These are phyloP conservation scores for Solioccasus polychromus DNA, from an alignment of 768 basidiomycete genomes.

Conservation along the genomic window DNA sequence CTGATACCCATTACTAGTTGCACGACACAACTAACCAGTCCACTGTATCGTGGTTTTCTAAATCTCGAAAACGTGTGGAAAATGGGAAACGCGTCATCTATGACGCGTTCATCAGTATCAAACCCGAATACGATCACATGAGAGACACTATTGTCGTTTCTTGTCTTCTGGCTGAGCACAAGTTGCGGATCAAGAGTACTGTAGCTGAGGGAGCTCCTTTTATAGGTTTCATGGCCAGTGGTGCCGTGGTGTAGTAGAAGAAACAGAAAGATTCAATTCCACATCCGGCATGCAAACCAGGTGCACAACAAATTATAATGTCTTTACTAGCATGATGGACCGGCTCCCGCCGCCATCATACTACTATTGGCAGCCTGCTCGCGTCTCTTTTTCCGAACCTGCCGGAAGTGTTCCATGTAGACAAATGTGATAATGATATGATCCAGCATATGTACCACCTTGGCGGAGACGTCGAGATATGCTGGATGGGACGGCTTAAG, in stretches of 20 bases:
- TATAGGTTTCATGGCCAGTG: not conserved
- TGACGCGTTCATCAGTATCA: conserved; percentile 3
- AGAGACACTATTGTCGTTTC: not conserved
- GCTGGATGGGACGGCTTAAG: conserved; percentile 17
- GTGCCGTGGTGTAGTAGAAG: no score
- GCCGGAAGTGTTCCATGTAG: conserved; percentile 20
- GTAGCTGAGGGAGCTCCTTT: not conserved
- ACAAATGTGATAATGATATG: conserved; percentile 27
- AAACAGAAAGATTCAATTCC: no score
- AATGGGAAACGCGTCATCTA: not conserved
- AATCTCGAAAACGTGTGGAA: not conserved
- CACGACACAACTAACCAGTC: not conserved
- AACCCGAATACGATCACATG: conserved; percentile 1
- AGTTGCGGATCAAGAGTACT: not conserved
- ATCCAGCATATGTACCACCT: conserved; percentile 21
- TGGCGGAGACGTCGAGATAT: conserved; percentile 21
- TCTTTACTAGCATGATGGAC: no score
- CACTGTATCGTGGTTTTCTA: not conserved
- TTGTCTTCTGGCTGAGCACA: conserved; percentile 3
- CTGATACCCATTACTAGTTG: not conserved
- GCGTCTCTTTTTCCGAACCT: not conserved
- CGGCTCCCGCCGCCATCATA: no score
- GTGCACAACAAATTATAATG: no score
- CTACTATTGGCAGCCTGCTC: no score
- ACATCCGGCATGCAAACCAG: no score